Evolutionary conservation across 495 filamentous ascomycete species (phyloP), one percentile per base, ranked within the genome.

Genomic region (Apiosordaria backusii): DNA sequence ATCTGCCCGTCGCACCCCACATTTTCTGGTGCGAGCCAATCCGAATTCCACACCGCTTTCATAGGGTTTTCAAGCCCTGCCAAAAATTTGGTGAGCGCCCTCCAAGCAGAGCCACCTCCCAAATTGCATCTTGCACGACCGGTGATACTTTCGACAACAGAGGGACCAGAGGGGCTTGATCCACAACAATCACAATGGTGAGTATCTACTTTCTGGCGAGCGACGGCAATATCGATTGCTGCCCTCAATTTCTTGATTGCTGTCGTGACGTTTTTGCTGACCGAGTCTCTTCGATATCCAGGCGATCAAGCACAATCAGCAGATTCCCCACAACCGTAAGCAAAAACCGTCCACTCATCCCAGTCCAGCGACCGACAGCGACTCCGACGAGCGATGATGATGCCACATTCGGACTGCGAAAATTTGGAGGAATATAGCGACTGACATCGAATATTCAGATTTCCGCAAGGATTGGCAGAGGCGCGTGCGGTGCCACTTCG

Each of bases 381-480:
- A 45, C 35, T 45, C 35, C 35, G 35, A 45, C 35, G 35, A 45
- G 35, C 35, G 9, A 45, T 45, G 35, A 45, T 15, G 35, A 45
- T 62, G 61, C 61, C 67, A 72, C 54, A 69, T 62, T 26, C 62
- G 66, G 64, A 67, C 63, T 58, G 62, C 67, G 62, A 71, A 68
- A 66, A 70, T 54, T 50, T 65, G 58, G 58, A 66, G 58, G 57
- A 40, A 66, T 25, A 63, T 23, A 53, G 50, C 59, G 68, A 69
- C 68, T 72, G 68, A 76, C 74, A 57, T 35, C 57, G 54, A 60
- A 60, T 67, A 63, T 65, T 69, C 75, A 94, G 92, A 99, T 82
- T 99, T 99, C 92, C 95, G 92, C 86, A 99, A 99, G 92, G 92
- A 99, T 85, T 99, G 95, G 95, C 93, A 97, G 83, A 90, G 91